Conservation (phyloP, 169 alveolate genomes). For the Plasmodium knowlesi region DNA sequence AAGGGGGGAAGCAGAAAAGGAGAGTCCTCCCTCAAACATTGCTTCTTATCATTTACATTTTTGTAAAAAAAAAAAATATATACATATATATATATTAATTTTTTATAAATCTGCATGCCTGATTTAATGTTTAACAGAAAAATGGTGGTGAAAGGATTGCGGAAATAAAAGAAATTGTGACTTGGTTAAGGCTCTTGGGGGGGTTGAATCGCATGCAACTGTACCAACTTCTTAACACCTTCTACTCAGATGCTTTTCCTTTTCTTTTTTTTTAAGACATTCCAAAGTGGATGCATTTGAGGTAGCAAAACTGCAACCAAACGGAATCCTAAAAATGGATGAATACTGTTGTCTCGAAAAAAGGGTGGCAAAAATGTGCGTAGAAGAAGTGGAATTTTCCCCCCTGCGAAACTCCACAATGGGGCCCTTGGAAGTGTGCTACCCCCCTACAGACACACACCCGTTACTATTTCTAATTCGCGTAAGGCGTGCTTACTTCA, state of each 20-base stretch:
- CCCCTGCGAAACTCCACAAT: neutral
- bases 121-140: too few relatives aligned
- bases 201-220: too few relatives aligned
- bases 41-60: neutral
- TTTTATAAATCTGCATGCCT: neutral
- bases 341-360: neutral
- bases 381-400: neutral
- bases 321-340: neutral
- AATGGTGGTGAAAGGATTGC: neutral
- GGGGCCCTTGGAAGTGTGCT: neutral
- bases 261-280: neutral
- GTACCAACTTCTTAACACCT: neutral
- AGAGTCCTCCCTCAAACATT: neutral
- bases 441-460: neutral
- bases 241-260: neutral
- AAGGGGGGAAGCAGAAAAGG: neutral
- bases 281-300: neutral
- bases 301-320: neutral
- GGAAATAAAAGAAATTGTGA: neutral
- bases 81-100: too few relatives aligned
- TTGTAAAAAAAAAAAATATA: neutral
- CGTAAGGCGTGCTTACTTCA: neutral
- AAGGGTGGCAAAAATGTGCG: neutral
- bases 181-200: neutral
- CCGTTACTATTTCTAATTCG: neutral